These are phyloP conservation scores for Exophiala viscosa DNA, from an alignment of 2,329 filamentous ascomycete genomes.

Conservation along the genomic window DNA sequence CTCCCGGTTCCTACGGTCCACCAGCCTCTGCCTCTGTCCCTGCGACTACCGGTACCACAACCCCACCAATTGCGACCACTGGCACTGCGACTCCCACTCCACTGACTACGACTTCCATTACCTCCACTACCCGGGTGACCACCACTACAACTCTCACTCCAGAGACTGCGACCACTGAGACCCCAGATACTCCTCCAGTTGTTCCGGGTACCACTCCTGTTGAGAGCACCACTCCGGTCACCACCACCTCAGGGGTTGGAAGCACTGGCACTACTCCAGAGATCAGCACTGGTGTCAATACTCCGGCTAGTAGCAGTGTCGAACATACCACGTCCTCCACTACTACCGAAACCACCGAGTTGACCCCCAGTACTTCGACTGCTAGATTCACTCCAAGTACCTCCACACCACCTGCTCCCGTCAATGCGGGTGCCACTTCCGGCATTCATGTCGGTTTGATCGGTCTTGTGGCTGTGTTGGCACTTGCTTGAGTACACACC, in stretches of 20 bases:
- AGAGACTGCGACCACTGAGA: conserved; percentile 5
- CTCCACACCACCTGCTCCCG: conserved; percentile 20
- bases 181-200: conserved; percentile 8
- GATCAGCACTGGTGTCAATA: conserved; percentile 3
- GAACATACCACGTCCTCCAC: conserved; percentile 10
- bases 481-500: conserved; percentile 15
- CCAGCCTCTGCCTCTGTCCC: conserved; percentile 8
- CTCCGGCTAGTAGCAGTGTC: conserved; percentile 6
- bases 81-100: neutral
- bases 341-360: conserved; percentile 12
- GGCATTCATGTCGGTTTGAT: conserved; percentile 71
- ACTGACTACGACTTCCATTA: conserved; percentile 1
- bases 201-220: conserved; percentile 11
- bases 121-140: neutral
- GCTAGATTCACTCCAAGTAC: conserved; percentile 17
- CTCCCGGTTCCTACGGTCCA: neutral
- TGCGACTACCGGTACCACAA: conserved; percentile 2
- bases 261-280: conserved; percentile 11
- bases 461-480: conserved; percentile 25
- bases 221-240: neutral
- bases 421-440: conserved; percentile 64
- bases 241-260: conserved; percentile 5
- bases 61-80: conserved; percentile 5
- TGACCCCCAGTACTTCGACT: conserved; percentile 12
- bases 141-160: conserved; percentile 1